A percentile compares a stretch with the other conserved stretches of the same genome.
These are phyloP conservation scores for Pseudogymnoascus sp. DNA, from an alignment of 2,329 filamentous ascomycete genomes.

Conservation along the genomic window DNA sequence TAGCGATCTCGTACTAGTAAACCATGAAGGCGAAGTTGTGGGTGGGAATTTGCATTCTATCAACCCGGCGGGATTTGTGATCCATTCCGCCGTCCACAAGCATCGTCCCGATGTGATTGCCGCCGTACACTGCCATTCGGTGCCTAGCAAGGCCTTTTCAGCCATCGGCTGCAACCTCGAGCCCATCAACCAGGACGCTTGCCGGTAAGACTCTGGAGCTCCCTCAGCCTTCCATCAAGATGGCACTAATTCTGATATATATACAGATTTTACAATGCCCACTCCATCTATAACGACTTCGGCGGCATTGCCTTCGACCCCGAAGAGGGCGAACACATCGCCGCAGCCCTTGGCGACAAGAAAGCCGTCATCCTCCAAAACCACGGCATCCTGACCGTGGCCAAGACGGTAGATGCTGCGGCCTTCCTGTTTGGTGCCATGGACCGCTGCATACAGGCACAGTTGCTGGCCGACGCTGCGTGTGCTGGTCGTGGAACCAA, in stretches of 20 bases:
- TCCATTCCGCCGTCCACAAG: conserved; percentile 43
- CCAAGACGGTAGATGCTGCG: conserved; percentile 38
- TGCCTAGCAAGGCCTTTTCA: conserved; percentile 53
- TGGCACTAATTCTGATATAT: conserved; percentile 27
- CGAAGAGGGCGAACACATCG: conserved; percentile 43
- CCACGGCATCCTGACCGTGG: conserved; percentile 47
- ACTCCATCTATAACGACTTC: conserved; percentile 36
- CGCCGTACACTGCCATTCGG: conserved; percentile 48
- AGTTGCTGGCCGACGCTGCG: conserved; percentile 48
- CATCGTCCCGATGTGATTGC: conserved; percentile 49
- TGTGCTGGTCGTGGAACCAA: conserved; percentile 51
- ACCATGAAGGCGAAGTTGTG: conserved; percentile 52
- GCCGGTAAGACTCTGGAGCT: conserved; percentile 15
- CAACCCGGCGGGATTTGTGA: conserved; percentile 40
- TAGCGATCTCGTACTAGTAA: conserved; percentile 58
- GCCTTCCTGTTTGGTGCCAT: conserved; percentile 43
- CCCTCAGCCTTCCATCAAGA: too few species aligned
- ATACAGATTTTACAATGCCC: conserved; percentile 35
- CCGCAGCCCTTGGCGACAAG: conserved; percentile 36
- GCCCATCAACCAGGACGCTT: conserved; percentile 27
- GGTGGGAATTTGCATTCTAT: conserved; percentile 46
- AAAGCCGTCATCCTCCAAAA: conserved; percentile 46
- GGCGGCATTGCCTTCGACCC: conserved; percentile 43
- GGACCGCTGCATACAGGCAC: conserved; percentile 39
- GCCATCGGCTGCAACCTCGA: conserved; percentile 17